Conservation (phyloP, 2,329 filamentous ascomycete species). For the Elsinoe necatrix region DNA sequence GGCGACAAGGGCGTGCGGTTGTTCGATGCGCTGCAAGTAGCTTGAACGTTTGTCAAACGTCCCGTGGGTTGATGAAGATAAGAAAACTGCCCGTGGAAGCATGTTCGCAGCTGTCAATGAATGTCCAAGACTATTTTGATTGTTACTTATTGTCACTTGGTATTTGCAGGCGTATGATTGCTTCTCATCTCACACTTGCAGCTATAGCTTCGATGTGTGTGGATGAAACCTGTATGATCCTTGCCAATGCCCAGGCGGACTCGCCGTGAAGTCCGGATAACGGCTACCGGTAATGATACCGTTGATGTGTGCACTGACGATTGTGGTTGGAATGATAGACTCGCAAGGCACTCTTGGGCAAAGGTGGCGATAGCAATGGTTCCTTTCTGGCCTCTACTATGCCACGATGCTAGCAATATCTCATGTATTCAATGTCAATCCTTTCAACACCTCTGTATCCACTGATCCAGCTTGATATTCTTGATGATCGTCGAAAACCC, state of each 20-base stretch:
- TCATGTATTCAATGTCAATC: neutral
- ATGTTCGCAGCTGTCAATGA: neutral
- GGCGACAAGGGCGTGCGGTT: neutral
- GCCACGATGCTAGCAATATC: neutral
- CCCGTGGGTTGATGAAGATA: neutral
- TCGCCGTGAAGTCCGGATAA: neutral
- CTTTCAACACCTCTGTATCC: constrained; percentile 1
- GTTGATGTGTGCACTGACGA: neutral
- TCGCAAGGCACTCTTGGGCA: neutral
- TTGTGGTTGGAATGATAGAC: neutral
- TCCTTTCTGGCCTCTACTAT: neutral
- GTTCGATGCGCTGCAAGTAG: neutral
- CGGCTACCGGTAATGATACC: neutral
- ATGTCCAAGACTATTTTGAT: neutral
- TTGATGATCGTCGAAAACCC: constrained; percentile 57
- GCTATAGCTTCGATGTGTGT: neutral
- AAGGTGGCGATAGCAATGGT: too few relatives aligned
- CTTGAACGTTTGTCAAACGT: neutral
- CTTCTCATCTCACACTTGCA: neutral
- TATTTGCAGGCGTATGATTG: neutral
- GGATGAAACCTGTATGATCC: neutral
- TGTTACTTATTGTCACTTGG: neutral
- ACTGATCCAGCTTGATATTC: constrained; percentile 49
- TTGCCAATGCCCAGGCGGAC: neutral
- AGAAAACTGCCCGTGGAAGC: neutral